Evolutionary conservation across 441 rosid species (phyloP), one percentile per base, ranked within the genome.

Genomic region (Euphorbia celastroides): DNA sequence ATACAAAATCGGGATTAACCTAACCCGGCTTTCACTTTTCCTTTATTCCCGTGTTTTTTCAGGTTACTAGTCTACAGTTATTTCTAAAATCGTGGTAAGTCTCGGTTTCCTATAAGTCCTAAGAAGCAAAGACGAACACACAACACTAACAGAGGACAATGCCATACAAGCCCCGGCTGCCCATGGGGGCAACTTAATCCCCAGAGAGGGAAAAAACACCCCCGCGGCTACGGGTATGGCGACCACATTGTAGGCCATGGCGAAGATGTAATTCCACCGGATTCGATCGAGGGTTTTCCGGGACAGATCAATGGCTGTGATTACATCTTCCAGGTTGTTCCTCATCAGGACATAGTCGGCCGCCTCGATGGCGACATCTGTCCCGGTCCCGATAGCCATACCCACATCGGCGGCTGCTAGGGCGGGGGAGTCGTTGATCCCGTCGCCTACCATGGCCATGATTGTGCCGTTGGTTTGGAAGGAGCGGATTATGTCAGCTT

Each of bases 111-210:
- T 89, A 70, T 94, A 94, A 70, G 85, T 79, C 72, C 97, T 86
- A 52, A 94, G 97, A 70, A 94, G 91, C 81, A 94, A 81, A 60
- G 99, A 94, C 13, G 99, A 94, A 77, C 99, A 94, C 41, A 94
- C 99, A 27, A 94, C 99, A 81, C 98, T 94, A 5, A 94, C 94
- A 23, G 99, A 94, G 2, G 99, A 94, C 27, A 92, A 80, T 23
- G 97, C 99, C 99, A 94, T 94, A 73, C 99, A 92, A 0, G 99
- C 98, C 72, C 99, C 97, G 0, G 99, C 97, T 0, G 80, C 93
- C 99, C 99, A 94, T 0, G 99, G 99, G 5, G 99, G 98, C 78
- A 94, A 64, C 78, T 72, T 75, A n/a, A 94, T 78, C 70, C 83
- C 77, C n/a, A 86, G 62, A 1, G 76, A 48, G 5, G 99, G 99